phyloP scores from a whole-genome alignment of 140 eudicot genomes.

The Bidens hawaiensis region DNA sequence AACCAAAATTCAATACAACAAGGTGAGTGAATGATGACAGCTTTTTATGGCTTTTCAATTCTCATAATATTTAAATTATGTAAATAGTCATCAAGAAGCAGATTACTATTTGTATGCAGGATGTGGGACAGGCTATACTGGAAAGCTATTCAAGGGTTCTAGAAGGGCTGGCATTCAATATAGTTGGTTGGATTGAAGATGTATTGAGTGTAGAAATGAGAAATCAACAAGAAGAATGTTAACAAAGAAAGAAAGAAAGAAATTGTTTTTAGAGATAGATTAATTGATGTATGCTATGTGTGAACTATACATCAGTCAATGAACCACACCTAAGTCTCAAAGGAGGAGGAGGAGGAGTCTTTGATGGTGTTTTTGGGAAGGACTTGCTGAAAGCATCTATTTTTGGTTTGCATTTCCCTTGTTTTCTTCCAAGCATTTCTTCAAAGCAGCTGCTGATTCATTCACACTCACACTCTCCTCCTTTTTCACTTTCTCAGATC shows the following conservation, averaged over 20 bases:
- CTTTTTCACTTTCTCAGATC: constrained; percentile 16
- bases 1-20: constrained; percentile 84
- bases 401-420: constrained; percentile 40
- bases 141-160: constrained; percentile 90
- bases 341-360: too few species aligned
- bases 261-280: too few species aligned
- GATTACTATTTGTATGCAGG: too few species aligned
- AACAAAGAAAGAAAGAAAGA: too few species aligned
- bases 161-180: constrained; percentile 80
- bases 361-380: constrained; percentile 23
- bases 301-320: constrained; percentile 32
- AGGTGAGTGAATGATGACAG: constrained; percentile 38
- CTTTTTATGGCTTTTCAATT: too few species aligned
- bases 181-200: constrained; percentile 80
- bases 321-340: constrained; percentile 41
- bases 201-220: constrained; percentile 59
- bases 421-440: constrained; percentile 55
- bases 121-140: constrained; percentile 85
- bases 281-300: too few species aligned
- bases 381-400: constrained; percentile 48
- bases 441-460: constrained; percentile 35
- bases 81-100: too few species aligned
- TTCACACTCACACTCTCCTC: background rate
- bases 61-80: background rate
- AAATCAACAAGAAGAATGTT: constrained; percentile 28